phyloP scores from a whole-genome alignment of 2,329 filamentous ascomycete genomes.

The Colletotrichum melonis region DNA sequence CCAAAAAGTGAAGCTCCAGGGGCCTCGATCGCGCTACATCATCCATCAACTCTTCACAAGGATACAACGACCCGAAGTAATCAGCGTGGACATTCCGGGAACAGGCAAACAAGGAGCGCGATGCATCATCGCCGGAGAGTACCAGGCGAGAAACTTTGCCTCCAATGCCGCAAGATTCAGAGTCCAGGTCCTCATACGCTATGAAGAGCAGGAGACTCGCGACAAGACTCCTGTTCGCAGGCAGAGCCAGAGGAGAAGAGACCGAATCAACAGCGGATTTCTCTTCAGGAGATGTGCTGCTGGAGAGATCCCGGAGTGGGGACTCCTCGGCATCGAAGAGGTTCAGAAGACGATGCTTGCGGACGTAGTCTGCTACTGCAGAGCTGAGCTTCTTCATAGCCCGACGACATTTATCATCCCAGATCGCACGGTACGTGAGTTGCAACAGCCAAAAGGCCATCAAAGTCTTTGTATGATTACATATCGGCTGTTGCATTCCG shows the following conservation, averaged over 20 bases:
- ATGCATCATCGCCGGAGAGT: not conserved
- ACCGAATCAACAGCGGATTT: not conserved
- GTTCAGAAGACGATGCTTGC: not conserved
- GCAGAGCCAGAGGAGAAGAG: not conserved
- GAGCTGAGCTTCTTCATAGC: not conserved
- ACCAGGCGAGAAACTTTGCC: not conserved
- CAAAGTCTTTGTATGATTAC: not conserved
- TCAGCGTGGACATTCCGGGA: not conserved
- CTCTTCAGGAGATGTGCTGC: not conserved
- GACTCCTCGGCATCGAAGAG: not conserved
- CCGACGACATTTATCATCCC: not conserved
- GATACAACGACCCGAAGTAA: not conserved
- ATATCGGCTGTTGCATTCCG: not conserved
- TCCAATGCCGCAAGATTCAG: not conserved
- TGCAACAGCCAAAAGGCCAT: not conserved
- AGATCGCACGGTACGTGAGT: not conserved
- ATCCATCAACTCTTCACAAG: not conserved
- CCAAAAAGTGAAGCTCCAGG: not conserved
- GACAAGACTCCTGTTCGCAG: not conserved
- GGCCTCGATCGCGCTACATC: not conserved
- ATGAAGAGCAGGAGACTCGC: not conserved
- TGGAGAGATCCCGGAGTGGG: rapidly evolving
- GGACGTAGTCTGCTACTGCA: not conserved
- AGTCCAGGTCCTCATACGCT: not conserved
- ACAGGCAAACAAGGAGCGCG: not conserved